These are phyloP conservation scores for Ephemerocybe angulata DNA, from an alignment of 768 basidiomycete genomes.

Conservation along the genomic window DNA sequence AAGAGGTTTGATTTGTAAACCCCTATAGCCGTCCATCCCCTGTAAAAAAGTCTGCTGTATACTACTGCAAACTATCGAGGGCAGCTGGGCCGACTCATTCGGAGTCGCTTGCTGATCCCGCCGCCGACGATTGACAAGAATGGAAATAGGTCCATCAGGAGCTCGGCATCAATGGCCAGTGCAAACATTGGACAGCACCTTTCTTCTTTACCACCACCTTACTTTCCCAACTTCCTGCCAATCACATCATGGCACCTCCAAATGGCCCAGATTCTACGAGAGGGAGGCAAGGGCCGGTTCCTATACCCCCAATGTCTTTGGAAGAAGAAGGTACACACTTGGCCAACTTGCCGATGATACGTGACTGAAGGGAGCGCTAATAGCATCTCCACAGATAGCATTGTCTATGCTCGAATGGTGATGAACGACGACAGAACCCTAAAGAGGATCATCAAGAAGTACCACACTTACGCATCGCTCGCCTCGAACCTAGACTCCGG, in stretches of 20 bases:
- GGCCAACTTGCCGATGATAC: background rate
- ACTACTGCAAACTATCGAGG: background rate
- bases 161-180: too few species aligned
- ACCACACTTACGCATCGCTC: constrained; percentile 65
- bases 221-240: background rate
- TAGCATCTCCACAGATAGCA: constrained; percentile 52
- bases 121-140: background rate
- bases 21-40: too few species aligned
- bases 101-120: too few species aligned
- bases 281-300: constrained; percentile 4
- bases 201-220: background rate
- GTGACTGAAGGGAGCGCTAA: constrained; percentile 21
- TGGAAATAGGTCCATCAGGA: background rate
- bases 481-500: too few species aligned
- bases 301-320: constrained; percentile 44
- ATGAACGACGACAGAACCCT: constrained; percentile 79
- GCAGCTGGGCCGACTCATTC: too few species aligned
- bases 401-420: constrained; percentile 78
- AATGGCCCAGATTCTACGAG: background rate
- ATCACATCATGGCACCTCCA: background rate
- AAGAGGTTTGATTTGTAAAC: too few species aligned
- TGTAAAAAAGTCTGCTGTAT: too few species aligned
- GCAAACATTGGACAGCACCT: background rate
- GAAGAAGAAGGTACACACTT: constrained; percentile 59
- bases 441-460: constrained; percentile 76